Percentiles rank a stretch among this genome's conserved stretches.
These are phyloP conservation scores for Pythium folliculosum DNA, from an alignment of 352 stramenopile species.

Conservation along the genomic window DNA sequence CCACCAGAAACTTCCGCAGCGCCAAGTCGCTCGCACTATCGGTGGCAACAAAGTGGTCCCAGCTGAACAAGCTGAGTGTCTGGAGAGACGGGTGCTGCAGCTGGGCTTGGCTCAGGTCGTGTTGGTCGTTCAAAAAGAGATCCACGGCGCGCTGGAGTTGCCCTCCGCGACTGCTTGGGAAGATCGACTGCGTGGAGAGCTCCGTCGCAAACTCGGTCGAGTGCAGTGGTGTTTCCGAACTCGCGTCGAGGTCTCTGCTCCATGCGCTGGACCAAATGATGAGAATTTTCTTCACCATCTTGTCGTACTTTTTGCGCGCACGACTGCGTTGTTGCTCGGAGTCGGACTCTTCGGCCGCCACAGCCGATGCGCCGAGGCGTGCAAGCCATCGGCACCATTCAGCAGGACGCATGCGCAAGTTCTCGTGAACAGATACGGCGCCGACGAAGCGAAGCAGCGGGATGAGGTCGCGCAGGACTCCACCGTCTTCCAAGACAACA, in stretches of 20 bases:
- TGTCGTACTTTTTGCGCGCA: constrained; percentile 26
- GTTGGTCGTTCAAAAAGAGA: constrained; percentile 73
- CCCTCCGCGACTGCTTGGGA: constrained; percentile 7
- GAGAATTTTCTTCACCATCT: constrained; percentile 26
- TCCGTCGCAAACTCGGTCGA: constrained; percentile 13
- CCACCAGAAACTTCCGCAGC: constrained; percentile 39
- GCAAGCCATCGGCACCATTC: constrained; percentile 24
- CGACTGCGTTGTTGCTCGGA: background rate
- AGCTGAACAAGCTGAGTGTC: constrained; percentile 60
- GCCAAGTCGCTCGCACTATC: constrained; percentile 16
- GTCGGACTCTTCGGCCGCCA: background rate
- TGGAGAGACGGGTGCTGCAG: constrained; percentile 25
- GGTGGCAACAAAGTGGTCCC: constrained; percentile 43
- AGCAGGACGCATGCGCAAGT: constrained; percentile 1
- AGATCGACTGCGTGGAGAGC: constrained; percentile 16
- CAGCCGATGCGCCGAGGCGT: background rate
- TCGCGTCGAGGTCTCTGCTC: background rate
- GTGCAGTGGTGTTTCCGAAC: background rate
- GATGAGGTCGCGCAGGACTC: background rate
- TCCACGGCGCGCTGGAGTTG: constrained; percentile 23
- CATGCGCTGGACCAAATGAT: constrained; percentile 11
- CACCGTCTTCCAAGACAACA: constrained; percentile 12
- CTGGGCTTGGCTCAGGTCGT: constrained; percentile 34
- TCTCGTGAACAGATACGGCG: constrained; percentile 17
- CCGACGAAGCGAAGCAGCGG: constrained; percentile 20